Evolutionary conservation across 2,329 filamentous ascomycete species (phyloP), one percentile per base, ranked within the genome.

Genomic region (Xenosphaeropsis pyriputrescens): DNA sequence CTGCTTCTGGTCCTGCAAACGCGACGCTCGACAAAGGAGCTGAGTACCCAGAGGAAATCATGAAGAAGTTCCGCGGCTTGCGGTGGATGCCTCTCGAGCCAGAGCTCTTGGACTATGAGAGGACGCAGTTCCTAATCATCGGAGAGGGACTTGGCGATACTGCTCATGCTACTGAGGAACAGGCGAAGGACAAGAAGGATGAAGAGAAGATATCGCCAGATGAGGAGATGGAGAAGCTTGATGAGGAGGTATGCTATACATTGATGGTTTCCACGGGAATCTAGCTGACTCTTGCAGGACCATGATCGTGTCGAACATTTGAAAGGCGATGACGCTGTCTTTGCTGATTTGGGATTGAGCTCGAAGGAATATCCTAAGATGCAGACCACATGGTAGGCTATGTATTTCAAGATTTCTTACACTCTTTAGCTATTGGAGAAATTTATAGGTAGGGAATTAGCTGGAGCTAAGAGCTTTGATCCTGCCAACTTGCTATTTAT

Each of bases 101-200:
- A 0, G 72, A 80, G 41, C 75, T 86, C 47, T 64, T 93, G 3
- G 70, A 89, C 48, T 85, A 83, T 51, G 67, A 67, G 26, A 81
- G 84, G 45, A 72, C 80, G 0, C 84, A 93, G 52, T 68, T 93
- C 38, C 60, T 94, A 8, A 66, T 94, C 40, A 78, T 94, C 33
- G 85, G 86, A 6, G 75, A 85, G 48, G 68, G 68, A 1, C 61
- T 58, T 17, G 64, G 71, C 1, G 70, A 70, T 2, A 50, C 72
- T 6, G 61, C 65, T 4, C 72, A 70, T 42, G 76, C 74, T 0
- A 59, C 72, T 0, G 66, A 76, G 47, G 60, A 62, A 7, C 61
- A 68, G 18, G 64, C 66, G 3, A 61, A 65, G 16, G 75, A 78
- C 45, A 59, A 72, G 33, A 62, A 78, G 48, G 62, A 71, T 44